Conservation (phyloP, 2,329 filamentous ascomycete species). For the Cercospora nicotianae region DNA sequence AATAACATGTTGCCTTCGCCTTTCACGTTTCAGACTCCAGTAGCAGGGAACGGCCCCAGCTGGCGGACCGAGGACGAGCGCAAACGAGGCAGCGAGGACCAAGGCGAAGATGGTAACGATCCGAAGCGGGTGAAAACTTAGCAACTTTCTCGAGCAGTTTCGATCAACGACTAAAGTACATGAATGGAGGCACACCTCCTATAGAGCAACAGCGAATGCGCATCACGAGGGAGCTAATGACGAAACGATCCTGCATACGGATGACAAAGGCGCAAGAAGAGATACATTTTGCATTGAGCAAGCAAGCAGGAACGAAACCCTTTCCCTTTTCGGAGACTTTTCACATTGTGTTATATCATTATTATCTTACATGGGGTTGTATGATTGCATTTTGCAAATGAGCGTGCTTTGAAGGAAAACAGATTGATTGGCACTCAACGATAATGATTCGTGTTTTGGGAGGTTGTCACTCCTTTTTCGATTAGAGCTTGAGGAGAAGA, state of each 20-base stretch:
- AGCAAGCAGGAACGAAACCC: not conserved
- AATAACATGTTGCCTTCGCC: constrained; percentile 85
- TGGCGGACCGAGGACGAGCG: constrained; percentile 44
- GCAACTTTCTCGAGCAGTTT: not conserved
- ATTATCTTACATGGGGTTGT: not conserved
- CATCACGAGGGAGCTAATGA: not conserved
- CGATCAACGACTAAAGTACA: not conserved
- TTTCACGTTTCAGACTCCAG: constrained; percentile 85
- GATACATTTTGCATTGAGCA: not conserved
- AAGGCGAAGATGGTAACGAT: constrained; percentile 28
- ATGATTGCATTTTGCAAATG: not conserved
- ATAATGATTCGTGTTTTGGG: not conserved
- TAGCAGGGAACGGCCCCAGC: constrained; percentile 45
- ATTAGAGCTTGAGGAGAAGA: not conserved
- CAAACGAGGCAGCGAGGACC: constrained; percentile 32
- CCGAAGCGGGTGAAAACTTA: constrained; percentile 30
- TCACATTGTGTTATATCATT: not conserved
- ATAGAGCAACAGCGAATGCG: not conserved
- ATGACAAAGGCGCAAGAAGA: not conserved
- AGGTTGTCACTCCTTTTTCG: not conserved
- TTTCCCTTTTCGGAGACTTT: not conserved
- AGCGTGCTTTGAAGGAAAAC: not conserved
- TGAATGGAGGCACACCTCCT: not conserved
- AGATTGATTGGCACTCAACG: not conserved
- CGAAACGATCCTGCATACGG: not conserved